Percentiles rank a stretch among this genome's conserved stretches.
These are phyloP conservation scores for Ogataea siamensis DNA, from an alignment of 805 yeast species.

Conservation along the genomic window DNA sequence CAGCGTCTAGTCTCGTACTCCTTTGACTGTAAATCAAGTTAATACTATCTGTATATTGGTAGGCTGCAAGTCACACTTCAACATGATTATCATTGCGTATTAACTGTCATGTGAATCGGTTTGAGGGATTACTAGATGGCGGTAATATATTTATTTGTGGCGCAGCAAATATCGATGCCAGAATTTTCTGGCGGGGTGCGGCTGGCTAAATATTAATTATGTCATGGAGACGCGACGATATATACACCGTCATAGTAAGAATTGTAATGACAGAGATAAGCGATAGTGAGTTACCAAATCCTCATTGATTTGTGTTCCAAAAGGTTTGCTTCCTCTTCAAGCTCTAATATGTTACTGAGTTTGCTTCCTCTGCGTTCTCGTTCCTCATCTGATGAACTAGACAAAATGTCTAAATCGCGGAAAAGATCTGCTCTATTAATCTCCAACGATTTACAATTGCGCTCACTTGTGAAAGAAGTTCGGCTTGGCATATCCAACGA, in stretches of 20 bases:
- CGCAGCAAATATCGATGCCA: conserved; percentile 7
- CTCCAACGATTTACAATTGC: conserved; percentile 30
- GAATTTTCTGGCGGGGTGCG: conserved; percentile 11
- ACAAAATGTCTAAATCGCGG: conserved; percentile 15
- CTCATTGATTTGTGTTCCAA: conserved; percentile 2
- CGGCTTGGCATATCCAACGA: conserved; percentile 27
- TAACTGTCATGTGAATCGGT: conserved; percentile 5
- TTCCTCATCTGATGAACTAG: conserved; percentile 19
- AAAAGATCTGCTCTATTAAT: conserved; percentile 24
- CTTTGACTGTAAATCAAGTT: too few relatives aligned
- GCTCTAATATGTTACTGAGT: conserved; percentile 21
- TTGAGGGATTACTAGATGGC: conserved; percentile 3
- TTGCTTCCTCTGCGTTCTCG: conserved; percentile 12
- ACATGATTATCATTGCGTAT: too few relatives aligned
- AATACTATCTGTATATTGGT: too few relatives aligned
- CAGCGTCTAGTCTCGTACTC: too few relatives aligned
- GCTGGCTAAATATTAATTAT: neutral
- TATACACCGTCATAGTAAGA: neutral
- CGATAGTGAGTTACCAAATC: neutral
- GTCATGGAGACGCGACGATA: neutral
- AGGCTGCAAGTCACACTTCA: too few relatives aligned
- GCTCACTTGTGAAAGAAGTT: conserved; percentile 20
- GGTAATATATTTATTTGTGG: conserved; percentile 5
- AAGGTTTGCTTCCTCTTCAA: conserved; percentile 16
- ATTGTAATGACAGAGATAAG: neutral